Evolutionary conservation across 169 alveolate genomes (phyloP), one percentile per base, ranked within the genome.

Genomic region (Eimeria zaria): DNA sequence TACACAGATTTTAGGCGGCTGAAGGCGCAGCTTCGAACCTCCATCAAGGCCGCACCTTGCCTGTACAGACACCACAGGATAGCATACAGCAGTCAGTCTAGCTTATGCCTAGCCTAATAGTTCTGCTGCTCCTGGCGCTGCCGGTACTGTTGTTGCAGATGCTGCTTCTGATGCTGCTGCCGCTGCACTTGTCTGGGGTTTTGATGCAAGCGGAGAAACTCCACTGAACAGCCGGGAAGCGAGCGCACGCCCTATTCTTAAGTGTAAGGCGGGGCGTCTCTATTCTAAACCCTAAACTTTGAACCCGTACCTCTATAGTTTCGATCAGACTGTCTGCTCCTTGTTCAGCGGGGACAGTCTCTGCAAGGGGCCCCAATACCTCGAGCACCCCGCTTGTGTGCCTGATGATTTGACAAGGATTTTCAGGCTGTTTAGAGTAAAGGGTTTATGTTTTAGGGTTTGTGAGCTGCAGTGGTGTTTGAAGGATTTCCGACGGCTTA

Each of bases 21-120:
- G 44, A 71, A 46, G 69, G 22, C 90, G 90, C 4, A 81, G 55
- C 69, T 36, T 48, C 64, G 73, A 44, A 18, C 62, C 90, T n/a
- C 90, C 90, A 33, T 81, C 90, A 12, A 81, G 64, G 48, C 90
- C 90, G 69, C 90, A 81, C 48, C 90, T 48, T 1, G 90, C 90
- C 90, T 81, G 69, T 16, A n/a, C 24, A 69, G 48, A n/a, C 51
- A 44, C 51, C 90, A 81, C 73, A 53, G 44, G 84, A 7, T 24
- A 8, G 18, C n/a, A 22, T 8, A n/a, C 12, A 7, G 18, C 76
- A 8, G 18, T 64, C 12, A 12, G 58, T 51, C 58, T 8, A 41
- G 74, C 74, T 6, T 12, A 41, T n/a, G n/a, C 7, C 41, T 22
- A n/a, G 41, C 36, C 2, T 8, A 1, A 7, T 64, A 6, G 0